Evolutionary conservation across 2,329 filamentous ascomycete species (phyloP), one percentile per base, ranked within the genome.

Genomic region (Pseudophaeomoniella oleicola): DNA sequence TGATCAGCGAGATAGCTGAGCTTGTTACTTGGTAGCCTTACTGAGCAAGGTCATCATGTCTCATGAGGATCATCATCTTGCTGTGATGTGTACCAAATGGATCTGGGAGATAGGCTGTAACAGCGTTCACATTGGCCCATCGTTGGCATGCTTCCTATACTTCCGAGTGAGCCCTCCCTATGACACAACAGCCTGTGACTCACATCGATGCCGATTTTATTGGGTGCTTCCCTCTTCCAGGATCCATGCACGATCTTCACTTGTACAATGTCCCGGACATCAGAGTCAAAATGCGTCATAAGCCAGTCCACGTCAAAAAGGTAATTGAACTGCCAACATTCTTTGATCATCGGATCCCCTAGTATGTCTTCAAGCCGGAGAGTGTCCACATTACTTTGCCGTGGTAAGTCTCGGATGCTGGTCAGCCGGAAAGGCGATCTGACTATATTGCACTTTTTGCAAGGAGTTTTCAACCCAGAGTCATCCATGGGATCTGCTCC

Each of bases 31-130:
- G 22, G 22, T 27, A 27, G 64, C 56, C 22, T n/a, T 27, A 27
- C 22, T 92, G 81, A 1, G 79, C 81, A 0, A 68, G 72, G 42
- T 80, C 75, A 51, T 93, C 84, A 52, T 81, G 76, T 4, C 81
- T 71, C 42, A 93, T 65, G 3, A 93, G 57, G n/a, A 93, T 63
- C 56, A 93, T 72, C 81, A 93, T 90, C 57, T 93, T 90, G 10
- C 81, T 69, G 50, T 78, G 85, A 55, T 94, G 86, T 0, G 85
- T 94, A 2, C 86, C 86, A 50, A 86, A 92, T 44, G 78, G 73
- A 51, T 88, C 81, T 0, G 84, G 81, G 70, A 93, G 80, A 41
- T 76, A 84, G 0, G 85, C 84, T 12, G 71, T 64, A 42, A 86
- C 75, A 1, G 86, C 65, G 15, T 73, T 64, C 15, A 90, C 70